phyloP scores from a whole-genome alignment of 352 stramenopile genomes.

The Phytopythium kandeliae region DNA sequence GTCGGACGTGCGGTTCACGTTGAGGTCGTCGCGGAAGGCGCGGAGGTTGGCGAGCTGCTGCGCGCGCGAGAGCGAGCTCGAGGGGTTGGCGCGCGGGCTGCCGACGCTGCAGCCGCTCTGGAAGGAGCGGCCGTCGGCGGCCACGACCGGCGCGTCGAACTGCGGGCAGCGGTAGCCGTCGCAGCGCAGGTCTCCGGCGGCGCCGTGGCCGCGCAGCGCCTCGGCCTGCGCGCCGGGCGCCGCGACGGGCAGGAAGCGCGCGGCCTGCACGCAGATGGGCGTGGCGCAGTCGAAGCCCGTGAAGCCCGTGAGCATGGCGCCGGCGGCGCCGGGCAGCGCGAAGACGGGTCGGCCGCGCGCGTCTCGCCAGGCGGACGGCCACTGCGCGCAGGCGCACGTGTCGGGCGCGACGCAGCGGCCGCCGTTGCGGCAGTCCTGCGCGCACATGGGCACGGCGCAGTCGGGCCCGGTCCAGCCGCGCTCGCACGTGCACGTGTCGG shows the following conservation, averaged over 20 bases:
- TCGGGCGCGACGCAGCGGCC: constrained; percentile 73
- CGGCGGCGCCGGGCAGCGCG: constrained; percentile 75
- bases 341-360: constrained; percentile 90
- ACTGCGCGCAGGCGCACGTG: constrained; percentile 86
- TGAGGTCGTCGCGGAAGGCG: constrained; percentile 48
- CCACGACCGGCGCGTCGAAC: constrained; percentile 82
- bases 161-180: constrained; percentile 70
- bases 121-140: constrained; percentile 92
- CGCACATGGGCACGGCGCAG: constrained; percentile 88
- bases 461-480: constrained; percentile 86
- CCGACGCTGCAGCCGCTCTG: constrained; percentile 90
- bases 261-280: constrained; percentile 93
- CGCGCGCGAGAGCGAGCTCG: constrained; percentile 21
- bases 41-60: constrained; percentile 47
- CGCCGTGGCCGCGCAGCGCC: constrained; percentile 56
- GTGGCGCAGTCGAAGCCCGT: constrained; percentile 97
- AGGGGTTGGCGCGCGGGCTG: constrained; percentile 49
- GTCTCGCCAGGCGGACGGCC: constrained; percentile 88
- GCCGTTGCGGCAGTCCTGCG: constrained; percentile 89
- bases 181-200: constrained; percentile 34
- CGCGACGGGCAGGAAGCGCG: constrained; percentile 82
- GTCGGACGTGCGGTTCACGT: constrained; percentile 53
- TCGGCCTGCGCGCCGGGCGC: constrained; percentile 23
- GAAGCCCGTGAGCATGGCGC: constrained; percentile 79
- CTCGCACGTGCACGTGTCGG: constrained; percentile 89